Evolutionary conservation across 352 stramenopile genomes (phyloP).

Genomic region (Halophytophthora polymorphica): DNA sequence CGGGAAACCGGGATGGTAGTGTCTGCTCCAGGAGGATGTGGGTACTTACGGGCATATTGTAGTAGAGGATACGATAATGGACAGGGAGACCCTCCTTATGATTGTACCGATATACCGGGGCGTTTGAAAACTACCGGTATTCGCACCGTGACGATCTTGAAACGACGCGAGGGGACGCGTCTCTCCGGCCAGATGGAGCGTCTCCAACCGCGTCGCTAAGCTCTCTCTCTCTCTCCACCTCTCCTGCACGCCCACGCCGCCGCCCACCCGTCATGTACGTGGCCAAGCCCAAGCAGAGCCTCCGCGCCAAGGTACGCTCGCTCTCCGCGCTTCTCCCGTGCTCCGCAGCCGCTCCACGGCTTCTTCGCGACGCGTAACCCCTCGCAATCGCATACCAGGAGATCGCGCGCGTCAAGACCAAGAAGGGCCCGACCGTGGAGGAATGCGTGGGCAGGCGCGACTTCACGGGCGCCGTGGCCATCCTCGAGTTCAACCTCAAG

Average conservation of each 20-base stretch:
- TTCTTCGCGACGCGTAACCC: too few relatives aligned
- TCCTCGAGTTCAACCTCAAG: conserved; percentile 94
- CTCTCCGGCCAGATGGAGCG: not conserved
- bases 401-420: conserved; percentile 66
- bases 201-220: too few relatives aligned
- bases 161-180: conserved; percentile 23
- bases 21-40: too few relatives aligned
- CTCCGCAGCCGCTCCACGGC: too few relatives aligned
- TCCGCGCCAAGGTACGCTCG: conserved; percentile 47
- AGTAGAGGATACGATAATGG: too few relatives aligned
- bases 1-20: too few relatives aligned
- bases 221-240: too few relatives aligned
- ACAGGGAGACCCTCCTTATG: too few relatives aligned
- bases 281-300: conserved; percentile 75
- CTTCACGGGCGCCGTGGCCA: conserved; percentile 92
- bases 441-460: conserved; percentile 83
- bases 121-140: not conserved
- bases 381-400: conserved; percentile 29
- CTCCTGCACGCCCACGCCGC: not conserved
- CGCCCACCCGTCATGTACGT: conserved; percentile 49
- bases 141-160: conserved; percentile 20
- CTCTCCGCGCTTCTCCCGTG: not conserved
- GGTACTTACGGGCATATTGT: too few relatives aligned
- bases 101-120: too few relatives aligned
- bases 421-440: conserved; percentile 73